Evolutionary conservation across 345 rosid genomes (phyloP).

Genomic region (Citrus glauca): DNA sequence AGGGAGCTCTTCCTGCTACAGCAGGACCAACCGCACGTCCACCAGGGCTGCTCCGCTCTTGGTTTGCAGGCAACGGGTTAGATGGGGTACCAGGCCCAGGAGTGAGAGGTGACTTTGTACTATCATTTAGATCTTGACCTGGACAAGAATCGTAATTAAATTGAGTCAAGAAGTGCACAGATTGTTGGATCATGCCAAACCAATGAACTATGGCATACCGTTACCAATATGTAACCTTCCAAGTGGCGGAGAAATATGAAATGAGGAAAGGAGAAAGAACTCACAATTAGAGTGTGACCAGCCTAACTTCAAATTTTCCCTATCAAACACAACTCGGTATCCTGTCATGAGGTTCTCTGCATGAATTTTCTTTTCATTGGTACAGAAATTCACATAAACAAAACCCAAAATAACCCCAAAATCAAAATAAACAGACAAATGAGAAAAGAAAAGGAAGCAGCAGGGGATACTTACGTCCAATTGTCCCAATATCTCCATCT

Average conservation of each 20-base stretch:
- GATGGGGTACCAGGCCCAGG: slow-evolving; percentile 46
- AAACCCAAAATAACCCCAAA: no score
- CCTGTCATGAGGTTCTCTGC: slow-evolving; percentile 92
- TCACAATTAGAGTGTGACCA: slow-evolving; percentile 87
- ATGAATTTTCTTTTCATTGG: neutral
- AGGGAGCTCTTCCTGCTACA: slow-evolving; percentile 75
- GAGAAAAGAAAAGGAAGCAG: neutral
- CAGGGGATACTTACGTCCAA: slow-evolving; percentile 60
- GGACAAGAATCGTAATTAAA: slow-evolving; percentile 6
- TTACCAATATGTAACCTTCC: neutral
- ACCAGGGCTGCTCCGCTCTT: slow-evolving; percentile 48
- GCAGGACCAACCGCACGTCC: slow-evolving; percentile 77
- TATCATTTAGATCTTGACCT: slow-evolving; percentile 57
- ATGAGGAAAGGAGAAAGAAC: slow-evolving; percentile 13
- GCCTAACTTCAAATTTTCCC: slow-evolving; percentile 74
- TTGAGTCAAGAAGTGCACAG: neutral
- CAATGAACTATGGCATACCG: no score
- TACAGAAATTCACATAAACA: no score
- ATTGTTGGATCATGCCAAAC: no score
- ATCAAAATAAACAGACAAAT: no score
- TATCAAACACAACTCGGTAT: slow-evolving; percentile 71
- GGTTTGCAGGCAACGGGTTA: slow-evolving; percentile 66
- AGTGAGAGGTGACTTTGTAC: slow-evolving; percentile 32
- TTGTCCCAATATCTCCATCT: slow-evolving; percentile 52
- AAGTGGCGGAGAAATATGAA: neutral